Evolutionary conservation across 129 eudicot genomes (phyloP).

Genomic region (Logfia minima): DNA sequence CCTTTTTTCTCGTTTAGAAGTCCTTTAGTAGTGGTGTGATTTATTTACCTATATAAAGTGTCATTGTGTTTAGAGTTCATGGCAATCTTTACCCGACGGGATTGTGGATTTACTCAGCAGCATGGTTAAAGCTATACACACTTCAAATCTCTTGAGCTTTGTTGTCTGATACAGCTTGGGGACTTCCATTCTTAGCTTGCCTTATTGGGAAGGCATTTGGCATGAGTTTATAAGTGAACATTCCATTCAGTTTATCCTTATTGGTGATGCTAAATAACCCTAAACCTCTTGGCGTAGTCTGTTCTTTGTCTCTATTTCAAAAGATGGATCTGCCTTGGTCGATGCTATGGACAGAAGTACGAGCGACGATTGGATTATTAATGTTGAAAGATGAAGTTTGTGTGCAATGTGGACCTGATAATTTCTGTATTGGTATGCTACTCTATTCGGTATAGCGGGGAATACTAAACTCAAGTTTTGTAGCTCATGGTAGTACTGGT

Average conservation of each 20-base stretch:
- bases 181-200: slow-evolving; percentile 27
- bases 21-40: slow-evolving; percentile 29
- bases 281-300: slow-evolving; percentile 10
- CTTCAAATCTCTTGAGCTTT: slow-evolving; percentile 36
- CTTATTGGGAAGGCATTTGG: slow-evolving; percentile 31
- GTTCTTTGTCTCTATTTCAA: slow-evolving; percentile 20
- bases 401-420: slow-evolving; percentile 14
- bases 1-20: slow-evolving; percentile 7
- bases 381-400: slow-evolving; percentile 18
- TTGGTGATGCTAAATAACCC: slow-evolving; percentile 5
- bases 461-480: slow-evolving; percentile 27
- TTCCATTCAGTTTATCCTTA: slow-evolving; percentile 14
- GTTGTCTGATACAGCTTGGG: slow-evolving; percentile 30
- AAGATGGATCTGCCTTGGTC: slow-evolving; percentile 11
- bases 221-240: slow-evolving; percentile 23
- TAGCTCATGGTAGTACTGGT: slow-evolving; percentile 27
- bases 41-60: slow-evolving; percentile 33
- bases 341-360: slow-evolving; percentile 21
- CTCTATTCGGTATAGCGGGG: slow-evolving; percentile 17
- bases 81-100: slow-evolving; percentile 54
- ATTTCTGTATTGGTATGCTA: slow-evolving; percentile 7
- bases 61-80: slow-evolving; percentile 49
- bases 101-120: slow-evolving; percentile 58
- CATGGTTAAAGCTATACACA: slow-evolving; percentile 45
- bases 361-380: slow-evolving; percentile 19